Evolutionary conservation across 2,329 filamentous ascomycete genomes (phyloP), one percentile per base, ranked within the genome.

Genomic region (Pestalotiopsis sp.): DNA sequence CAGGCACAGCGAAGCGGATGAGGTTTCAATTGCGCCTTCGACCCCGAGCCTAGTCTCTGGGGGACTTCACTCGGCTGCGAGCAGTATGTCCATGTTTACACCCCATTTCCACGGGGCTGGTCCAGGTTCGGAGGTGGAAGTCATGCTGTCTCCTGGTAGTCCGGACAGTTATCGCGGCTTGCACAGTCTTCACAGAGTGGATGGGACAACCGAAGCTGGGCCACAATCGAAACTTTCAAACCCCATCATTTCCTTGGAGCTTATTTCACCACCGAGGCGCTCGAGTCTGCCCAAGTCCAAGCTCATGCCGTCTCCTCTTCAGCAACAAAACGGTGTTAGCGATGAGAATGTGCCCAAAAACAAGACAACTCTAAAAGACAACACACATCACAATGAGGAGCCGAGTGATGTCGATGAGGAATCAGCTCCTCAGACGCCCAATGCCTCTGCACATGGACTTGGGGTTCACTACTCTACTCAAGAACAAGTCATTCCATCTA

Each of bases 11-110:
- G 65, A 66, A 10, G 56, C 58, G 30, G 59, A 67, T 57, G 69
- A 22, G 57, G 59, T 64, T 62, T 68, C 67, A 65, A 67, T n/a
- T 71, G 70, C 39, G 67, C 75, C 76, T 17, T 73, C 71, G 22
- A 75, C 76, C 3, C 76, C 76, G 3, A 76, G 75, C 30, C 65
- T 78, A 4, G 69, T 74, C n/a, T 74, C 66, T 26, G 71, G 73
- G 2, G 70, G 67, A 26, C 72, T 71, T 48, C 70, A 71, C 22
- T 77, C 76, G 11, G 71, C 74, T 52, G 69, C 70, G 6, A 77
- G 75, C 64, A 77, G 73, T 64, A 24, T 75, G n/a, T 26, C 40
- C n/a, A 14, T 78, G 48, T 68, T 74, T 17, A 78, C 75, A 1
- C 76, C 75, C n/a, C 75, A 71, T 67, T 61, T 67, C 4, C 68